These are phyloP conservation scores for Solanum bukasovii DNA, from an alignment of 257 asterid species.

Conservation along the genomic window DNA sequence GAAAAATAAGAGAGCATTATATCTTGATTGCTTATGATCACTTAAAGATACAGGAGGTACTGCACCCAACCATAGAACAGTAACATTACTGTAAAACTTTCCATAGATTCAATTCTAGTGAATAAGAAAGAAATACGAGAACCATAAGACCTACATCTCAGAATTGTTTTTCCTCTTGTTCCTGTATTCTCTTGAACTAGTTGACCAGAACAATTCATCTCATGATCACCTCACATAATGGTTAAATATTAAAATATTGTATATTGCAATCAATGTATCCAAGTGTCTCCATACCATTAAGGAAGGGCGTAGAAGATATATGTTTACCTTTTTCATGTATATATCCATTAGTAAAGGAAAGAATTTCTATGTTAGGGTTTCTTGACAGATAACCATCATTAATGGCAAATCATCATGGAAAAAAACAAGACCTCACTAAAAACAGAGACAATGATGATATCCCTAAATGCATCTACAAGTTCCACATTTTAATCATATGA, in stretches of 20 bases:
- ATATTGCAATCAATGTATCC: neutral
- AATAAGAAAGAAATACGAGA: neutral
- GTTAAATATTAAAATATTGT: neutral
- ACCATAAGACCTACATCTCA: neutral
- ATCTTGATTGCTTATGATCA: neutral
- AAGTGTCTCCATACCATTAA: neutral
- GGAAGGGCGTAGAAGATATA: neutral
- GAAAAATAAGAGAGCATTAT: neutral
- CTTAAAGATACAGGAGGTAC: neutral
- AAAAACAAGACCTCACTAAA: neutral
- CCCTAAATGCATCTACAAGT: neutral
- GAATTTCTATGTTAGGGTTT: neutral
- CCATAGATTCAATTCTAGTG: neutral
- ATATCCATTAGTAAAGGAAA: neutral
- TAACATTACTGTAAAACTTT: neutral
- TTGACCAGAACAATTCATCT: neutral
- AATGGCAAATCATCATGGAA: neutral
- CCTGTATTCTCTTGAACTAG: neutral
- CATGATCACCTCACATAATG: neutral
- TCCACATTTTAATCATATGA: neutral
- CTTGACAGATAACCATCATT: neutral
- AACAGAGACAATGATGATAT: neutral
- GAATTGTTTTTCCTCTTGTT: neutral
- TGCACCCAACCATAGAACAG: neutral
- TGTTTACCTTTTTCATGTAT: neutral